Conservation (phyloP, 805 yeast genomes). For the Ogataea parapolymorpha region DNA sequence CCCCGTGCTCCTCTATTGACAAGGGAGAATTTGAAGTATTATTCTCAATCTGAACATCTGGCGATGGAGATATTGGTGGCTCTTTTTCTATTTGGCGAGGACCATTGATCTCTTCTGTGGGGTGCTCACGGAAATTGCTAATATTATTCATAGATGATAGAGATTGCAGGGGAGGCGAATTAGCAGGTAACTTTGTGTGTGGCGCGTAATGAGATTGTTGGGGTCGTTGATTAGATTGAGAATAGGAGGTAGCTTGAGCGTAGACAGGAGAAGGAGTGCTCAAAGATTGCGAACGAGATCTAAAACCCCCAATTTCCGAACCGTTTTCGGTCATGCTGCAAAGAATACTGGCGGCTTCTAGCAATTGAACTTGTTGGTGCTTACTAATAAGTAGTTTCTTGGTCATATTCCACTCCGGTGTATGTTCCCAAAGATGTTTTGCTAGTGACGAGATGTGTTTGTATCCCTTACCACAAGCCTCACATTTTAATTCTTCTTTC, state of each 20-base stretch:
- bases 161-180: slow-evolving; percentile 2
- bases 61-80: slow-evolving; percentile 14
- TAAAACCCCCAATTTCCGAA: slow-evolving; percentile 12
- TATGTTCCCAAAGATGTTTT: slow-evolving; percentile 89
- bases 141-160: neutral
- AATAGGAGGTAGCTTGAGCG: neutral
- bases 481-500: slow-evolving; percentile 82
- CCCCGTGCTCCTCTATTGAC: slow-evolving; percentile 13
- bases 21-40: slow-evolving; percentile 14
- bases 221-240: neutral
- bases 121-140: neutral
- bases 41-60: slow-evolving; percentile 13
- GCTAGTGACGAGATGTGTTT: slow-evolving; percentile 86
- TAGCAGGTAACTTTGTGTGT: neutral
- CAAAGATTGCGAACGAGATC: slow-evolving; percentile 20
- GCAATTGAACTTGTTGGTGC: slow-evolving; percentile 81
- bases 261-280: slow-evolving; percentile 18
- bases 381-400: slow-evolving; percentile 77
- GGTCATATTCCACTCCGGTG: slow-evolving; percentile 91
- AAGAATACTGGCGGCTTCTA: slow-evolving; percentile 74
- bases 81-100: neutral
- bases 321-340: slow-evolving; percentile 64
- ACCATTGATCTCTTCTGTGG: neutral
- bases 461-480: slow-evolving; percentile 89
- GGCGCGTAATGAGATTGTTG: neutral